Conservation (phyloP, 352 stramenopile species). For the Globisporangium paroecandrum region DNA sequence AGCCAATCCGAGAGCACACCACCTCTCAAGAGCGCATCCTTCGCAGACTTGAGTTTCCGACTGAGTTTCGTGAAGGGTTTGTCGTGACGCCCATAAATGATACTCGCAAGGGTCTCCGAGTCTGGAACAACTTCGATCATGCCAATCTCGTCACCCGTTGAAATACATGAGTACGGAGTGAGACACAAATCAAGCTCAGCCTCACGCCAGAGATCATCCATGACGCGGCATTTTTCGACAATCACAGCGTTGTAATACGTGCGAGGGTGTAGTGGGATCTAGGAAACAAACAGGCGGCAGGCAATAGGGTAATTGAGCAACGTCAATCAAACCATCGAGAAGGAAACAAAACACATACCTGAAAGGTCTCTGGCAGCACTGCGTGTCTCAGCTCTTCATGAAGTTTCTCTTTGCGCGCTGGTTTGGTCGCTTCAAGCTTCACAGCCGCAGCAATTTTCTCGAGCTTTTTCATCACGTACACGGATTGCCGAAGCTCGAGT, state of each 20-base stretch:
- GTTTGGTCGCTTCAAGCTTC: constrained; percentile 44
- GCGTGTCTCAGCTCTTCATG: constrained; percentile 46
- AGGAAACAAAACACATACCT: constrained; percentile 22
- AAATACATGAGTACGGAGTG: constrained; percentile 83
- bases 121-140: constrained; percentile 90
- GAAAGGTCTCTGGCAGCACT: constrained; percentile 82
- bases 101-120: constrained; percentile 84
- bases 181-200: constrained; percentile 83
- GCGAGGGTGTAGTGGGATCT: constrained; percentile 82
- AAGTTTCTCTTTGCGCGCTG: constrained; percentile 47
- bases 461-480: constrained; percentile 91
- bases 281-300: background rate
- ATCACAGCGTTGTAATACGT: constrained; percentile 80
- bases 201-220: constrained; percentile 90
- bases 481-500: constrained; percentile 86
- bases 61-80: constrained; percentile 55
- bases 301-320: background rate
- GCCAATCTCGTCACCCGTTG: constrained; percentile 82
- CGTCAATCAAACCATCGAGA: background rate
- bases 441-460: constrained; percentile 69
- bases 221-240: constrained; percentile 81
- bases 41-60: constrained; percentile 64
- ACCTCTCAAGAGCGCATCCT: constrained; percentile 60
- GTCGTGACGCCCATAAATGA: constrained; percentile 75
- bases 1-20: constrained; percentile 74